Percentiles rank a stretch among this genome's conserved stretches.
Evolutionary conservation across 2,329 filamentous ascomycete genomes (phyloP).

Genomic region (Sarocladiaceae sp.): DNA sequence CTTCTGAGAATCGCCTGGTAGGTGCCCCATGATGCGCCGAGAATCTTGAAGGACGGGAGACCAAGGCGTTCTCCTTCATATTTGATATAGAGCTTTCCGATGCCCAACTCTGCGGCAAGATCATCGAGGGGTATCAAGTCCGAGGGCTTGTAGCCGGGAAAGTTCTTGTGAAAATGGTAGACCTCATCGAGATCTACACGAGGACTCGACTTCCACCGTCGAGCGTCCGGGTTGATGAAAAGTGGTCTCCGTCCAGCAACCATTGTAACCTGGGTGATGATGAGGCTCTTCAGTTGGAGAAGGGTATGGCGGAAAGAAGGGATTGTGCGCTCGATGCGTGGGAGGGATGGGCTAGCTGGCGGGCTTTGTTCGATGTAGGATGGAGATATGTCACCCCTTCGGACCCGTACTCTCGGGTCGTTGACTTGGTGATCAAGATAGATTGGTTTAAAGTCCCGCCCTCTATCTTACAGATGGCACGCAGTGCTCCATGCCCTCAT

Average conservation of each 20-base stretch:
- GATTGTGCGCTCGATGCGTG: no score
- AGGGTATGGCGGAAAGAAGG: no score
- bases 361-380: no score
- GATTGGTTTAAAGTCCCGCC: no score
- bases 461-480: no score
- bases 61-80: constrained; percentile 61
- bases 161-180: constrained; percentile 45
- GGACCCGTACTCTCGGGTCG: no score
- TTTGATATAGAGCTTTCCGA: constrained; percentile 56
- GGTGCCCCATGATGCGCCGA: constrained; percentile 70
- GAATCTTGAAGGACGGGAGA: constrained; percentile 70
- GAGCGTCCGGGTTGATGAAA: constrained; percentile 5
- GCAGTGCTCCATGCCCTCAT: no score
- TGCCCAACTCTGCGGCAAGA: constrained; percentile 48
- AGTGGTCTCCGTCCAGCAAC: not conserved
- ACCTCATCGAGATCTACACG: constrained; percentile 13
- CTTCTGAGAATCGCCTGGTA: constrained; percentile 48
- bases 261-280: no score
- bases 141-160: constrained; percentile 52
- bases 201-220: constrained; percentile 1
- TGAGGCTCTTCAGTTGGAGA: no score
- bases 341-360: no score
- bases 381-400: no score
- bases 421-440: no score
- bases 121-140: constrained; percentile 42